phyloP scores from a whole-genome alignment of 441 rosid species.

The Aquilaria agallochum region DNA sequence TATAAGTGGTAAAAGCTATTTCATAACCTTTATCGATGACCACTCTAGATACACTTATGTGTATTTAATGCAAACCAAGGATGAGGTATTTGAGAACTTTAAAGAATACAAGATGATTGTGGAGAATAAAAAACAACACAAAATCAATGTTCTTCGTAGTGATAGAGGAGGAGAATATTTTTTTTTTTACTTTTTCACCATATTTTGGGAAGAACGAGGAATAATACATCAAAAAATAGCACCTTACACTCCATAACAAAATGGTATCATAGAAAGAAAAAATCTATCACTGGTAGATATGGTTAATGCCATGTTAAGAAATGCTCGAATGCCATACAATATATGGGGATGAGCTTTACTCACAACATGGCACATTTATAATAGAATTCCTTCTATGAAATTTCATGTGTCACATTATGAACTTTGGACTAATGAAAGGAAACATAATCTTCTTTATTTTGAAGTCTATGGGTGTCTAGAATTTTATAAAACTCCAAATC shows the following conservation, averaged over 20 bases:
- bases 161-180: background rate
- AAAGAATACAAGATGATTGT: background rate
- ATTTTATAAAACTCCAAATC: no score
- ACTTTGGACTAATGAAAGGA: background rate
- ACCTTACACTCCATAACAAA: no score
- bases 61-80: background rate
- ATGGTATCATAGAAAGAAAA: no score
- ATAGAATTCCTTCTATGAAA: background rate
- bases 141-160: no score
- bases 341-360: background rate
- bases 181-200: background rate
- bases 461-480: no score
- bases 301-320: no score
- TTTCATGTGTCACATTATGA: slow-evolving; percentile 1
- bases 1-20: no score
- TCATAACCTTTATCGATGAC: no score
- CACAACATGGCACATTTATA: background rate
- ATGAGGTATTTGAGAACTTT: background rate
- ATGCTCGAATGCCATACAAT: no score
- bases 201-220: background rate
- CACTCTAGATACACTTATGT: no score
- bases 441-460: background rate
- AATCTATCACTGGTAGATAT: no score
- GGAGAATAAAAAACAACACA: no score
- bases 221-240: background rate